Base-by-base conservation (phyloP, 331 rosid genomes). In the Rhamnella rubrinervis region DNA sequence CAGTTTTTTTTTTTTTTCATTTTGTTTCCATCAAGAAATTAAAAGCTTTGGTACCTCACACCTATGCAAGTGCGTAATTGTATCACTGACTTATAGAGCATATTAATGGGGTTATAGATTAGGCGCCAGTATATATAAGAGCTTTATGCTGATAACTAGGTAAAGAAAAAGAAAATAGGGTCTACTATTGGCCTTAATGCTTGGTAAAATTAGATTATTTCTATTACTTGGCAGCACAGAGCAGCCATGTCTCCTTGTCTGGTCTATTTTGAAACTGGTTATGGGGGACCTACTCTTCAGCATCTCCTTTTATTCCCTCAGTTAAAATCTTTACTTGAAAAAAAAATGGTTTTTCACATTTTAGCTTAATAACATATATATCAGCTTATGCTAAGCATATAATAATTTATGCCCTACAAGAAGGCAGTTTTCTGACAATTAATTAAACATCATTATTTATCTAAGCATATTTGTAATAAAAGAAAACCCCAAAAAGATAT, bases 241-340 rank as follows among this genome's bases (percentile, higher is more conserved):
- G 80, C 69, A 49, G 79, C 81, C 92, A 84, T 81, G 83, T 84
- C 71, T 66, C 78, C 68, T 75, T 82, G 86, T 55, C 81, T 75
- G 67, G 65, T 74, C 64, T 75, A 66, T 65, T 20, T 39, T 71
- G 5, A 74, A 78, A 74, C 75, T 70, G 82, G 58, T 51, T 68
- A 72, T 76, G 55, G 79, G 76, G 88, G 87, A 63, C 85, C 88
- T 81, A 79, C 80, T 63, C 59, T 69, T 75, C 66, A 73, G 78
- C 65, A 62, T 75, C 20, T 59, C 13, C 20, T 44, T 44, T 11
- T 44, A 44, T 44, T 44, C 49, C 49, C 49, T 44, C 49, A 8
- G 49, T 44, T 8, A 44, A 44, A 44, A 44, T 44, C 49, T 16
- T 44, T 44, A 44, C 14, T 44, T 44, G 23, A 44, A 41, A 41